phyloP scores from a whole-genome alignment of 768 basidiomycete species.

The Mrakia gelida region DNA sequence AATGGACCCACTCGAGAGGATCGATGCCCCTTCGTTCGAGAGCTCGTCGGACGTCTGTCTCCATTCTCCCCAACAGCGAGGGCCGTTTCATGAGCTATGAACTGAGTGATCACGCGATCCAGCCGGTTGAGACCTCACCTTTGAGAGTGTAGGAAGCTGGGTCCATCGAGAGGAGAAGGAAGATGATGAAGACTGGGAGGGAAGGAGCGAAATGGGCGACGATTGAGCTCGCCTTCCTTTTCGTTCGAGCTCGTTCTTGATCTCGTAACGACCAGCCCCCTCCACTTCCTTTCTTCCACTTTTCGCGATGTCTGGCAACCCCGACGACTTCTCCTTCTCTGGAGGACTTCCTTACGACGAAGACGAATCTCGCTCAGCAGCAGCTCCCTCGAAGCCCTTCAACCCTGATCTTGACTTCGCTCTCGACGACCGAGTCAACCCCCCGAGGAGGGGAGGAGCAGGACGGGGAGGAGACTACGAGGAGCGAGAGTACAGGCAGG shows the following conservation, averaged over 20 bases:
- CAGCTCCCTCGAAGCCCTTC: background rate
- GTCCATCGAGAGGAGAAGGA: too few species aligned
- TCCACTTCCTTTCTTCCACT: background rate
- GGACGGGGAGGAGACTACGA: too few species aligned
- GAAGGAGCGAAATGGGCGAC: background rate
- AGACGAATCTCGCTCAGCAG: background rate
- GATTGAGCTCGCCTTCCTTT: background rate
- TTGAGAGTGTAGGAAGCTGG: too few species aligned
- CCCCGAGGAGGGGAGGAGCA: background rate
- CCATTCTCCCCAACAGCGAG: too few species aligned
- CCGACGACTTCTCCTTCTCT: slow-evolving; percentile 12
- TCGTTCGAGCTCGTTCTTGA: background rate
- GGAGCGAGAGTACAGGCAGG: slow-evolving; percentile 1
- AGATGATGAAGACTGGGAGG: too few species aligned
- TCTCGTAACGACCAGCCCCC: background rate
- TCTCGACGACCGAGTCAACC: background rate
- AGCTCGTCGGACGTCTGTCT: too few species aligned
- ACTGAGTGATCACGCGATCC: too few species aligned
- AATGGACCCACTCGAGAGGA: too few species aligned
- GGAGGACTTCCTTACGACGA: slow-evolving; percentile 18
- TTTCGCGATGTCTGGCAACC: background rate
- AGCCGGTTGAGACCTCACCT: too few species aligned
- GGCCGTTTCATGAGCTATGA: too few species aligned
- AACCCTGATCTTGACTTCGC: slow-evolving; percentile 10
- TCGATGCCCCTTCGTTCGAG: too few species aligned